Conservation (phyloP, 345 rosid species). For the Moricandia arvensis region DNA sequence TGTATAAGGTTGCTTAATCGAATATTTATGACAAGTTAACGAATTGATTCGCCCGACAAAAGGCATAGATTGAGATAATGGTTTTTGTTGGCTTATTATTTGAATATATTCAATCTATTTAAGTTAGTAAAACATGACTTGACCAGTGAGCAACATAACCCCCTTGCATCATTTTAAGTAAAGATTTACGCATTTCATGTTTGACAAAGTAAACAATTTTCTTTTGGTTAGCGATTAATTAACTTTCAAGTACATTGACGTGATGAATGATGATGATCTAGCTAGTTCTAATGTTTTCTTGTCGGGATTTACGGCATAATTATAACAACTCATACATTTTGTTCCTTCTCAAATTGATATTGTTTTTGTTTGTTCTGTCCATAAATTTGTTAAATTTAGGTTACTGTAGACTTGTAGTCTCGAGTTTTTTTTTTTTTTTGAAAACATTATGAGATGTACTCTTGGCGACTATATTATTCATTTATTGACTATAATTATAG, state of each 20-base stretch:
- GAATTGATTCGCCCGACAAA: slow-evolving; percentile 29
- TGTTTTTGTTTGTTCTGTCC: slow-evolving; percentile 6
- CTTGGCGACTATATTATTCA: slow-evolving; percentile 15
- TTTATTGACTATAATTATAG: background rate
- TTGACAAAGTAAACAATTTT: slow-evolving; percentile 6
- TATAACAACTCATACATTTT: slow-evolving; percentile 32
- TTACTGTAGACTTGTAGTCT: background rate
- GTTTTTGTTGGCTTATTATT: slow-evolving; percentile 10
- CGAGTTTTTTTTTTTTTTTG: background rate
- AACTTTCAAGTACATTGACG: slow-evolving; percentile 22
- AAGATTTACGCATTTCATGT: background rate
- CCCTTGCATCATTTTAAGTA: background rate
- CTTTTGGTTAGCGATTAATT: background rate
- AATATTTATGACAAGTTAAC: slow-evolving; percentile 30
- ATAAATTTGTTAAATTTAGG: slow-evolving; percentile 5
- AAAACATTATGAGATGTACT: background rate
- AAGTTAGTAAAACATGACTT: slow-evolving; percentile 18
- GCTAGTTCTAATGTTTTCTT: slow-evolving; percentile 35
- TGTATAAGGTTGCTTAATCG: background rate
- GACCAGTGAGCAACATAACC: slow-evolving; percentile 26
- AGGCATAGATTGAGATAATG: slow-evolving; percentile 14
- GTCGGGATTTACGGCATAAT: slow-evolving; percentile 36
- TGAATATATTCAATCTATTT: slow-evolving; percentile 4
- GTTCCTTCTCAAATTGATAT: slow-evolving; percentile 26
- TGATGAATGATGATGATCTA: slow-evolving; percentile 34